phyloP scores from a whole-genome alignment of 768 basidiomycete species.

The Rhodotorula diobovata region DNA sequence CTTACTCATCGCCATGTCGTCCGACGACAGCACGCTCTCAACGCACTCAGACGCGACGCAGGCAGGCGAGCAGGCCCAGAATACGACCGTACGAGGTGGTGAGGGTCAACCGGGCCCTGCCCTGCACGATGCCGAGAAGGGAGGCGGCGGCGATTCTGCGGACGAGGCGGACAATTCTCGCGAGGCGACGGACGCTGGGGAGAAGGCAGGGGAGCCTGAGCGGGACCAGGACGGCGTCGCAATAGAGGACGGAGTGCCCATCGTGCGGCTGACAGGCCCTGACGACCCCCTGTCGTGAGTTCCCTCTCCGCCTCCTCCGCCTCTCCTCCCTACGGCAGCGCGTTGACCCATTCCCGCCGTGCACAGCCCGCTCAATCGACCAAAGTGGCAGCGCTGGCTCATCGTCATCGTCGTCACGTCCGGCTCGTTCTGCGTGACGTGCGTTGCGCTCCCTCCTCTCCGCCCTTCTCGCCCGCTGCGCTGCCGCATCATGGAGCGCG shows the following conservation, averaged over 20 bases:
- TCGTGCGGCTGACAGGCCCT: conserved; percentile 14
- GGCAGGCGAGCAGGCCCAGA: no score
- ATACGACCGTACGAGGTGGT: not conserved
- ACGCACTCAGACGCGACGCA: not conserved
- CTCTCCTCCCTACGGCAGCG: not conserved
- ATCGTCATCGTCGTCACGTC: conserved; percentile 39
- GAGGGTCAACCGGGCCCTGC: not conserved
- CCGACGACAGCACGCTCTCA: not conserved
- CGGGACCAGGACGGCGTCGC: conserved; percentile 22
- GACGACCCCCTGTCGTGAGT: conserved; percentile 24
- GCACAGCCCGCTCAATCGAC: conserved; percentile 33
- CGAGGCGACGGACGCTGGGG: not conserved
- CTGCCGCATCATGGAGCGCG: no score
- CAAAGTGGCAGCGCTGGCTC: conserved; percentile 39
- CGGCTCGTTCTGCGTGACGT: conserved; percentile 36
- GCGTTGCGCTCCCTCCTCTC: not conserved
- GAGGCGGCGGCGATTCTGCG: not conserved
- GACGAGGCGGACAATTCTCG: not conserved
- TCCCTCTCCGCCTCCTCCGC: not conserved
- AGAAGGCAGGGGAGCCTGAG: not conserved
- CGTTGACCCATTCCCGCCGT: not conserved
- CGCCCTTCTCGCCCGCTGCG: not conserved
- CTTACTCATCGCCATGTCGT: not conserved
- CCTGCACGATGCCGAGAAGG: not conserved
- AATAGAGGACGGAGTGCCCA: conserved; percentile 24